Conservation (phyloP, 805 yeast species). For the Candida suzukii region DNA sequence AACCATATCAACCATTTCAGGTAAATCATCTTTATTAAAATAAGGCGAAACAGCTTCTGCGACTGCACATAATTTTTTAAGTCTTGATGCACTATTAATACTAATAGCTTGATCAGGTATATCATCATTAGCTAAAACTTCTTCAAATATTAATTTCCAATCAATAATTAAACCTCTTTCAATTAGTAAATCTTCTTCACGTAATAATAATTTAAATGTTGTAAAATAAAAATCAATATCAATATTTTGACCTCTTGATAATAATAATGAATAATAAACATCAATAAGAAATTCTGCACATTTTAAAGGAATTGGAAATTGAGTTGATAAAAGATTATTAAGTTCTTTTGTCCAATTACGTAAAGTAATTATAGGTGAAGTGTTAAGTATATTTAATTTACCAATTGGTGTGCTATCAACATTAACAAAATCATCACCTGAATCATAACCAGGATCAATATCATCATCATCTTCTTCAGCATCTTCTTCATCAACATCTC, state of each 20-base stretch:
- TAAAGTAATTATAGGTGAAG: constrained; percentile 69
- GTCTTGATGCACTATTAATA: constrained; percentile 40
- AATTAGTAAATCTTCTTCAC: constrained; percentile 34
- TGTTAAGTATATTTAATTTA: constrained; percentile 53
- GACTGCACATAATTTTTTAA: constrained; percentile 40
- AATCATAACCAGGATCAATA: constrained; percentile 28
- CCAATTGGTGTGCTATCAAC: constrained; percentile 42
- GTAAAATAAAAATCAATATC: constrained; percentile 54
- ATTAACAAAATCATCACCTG: constrained; percentile 35
- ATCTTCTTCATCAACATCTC: constrained; percentile 27
- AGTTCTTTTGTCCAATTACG: constrained; percentile 86
- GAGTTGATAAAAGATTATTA: constrained; percentile 68
- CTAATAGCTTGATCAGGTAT: constrained; percentile 44
- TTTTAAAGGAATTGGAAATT: constrained; percentile 68
- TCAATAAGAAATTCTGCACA: constrained; percentile 54
- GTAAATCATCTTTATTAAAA: constrained; percentile 41
- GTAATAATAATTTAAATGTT: constrained; percentile 52
- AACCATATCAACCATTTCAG: constrained; percentile 42
- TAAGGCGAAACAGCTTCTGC: constrained; percentile 50
- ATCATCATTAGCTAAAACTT: constrained; percentile 30
- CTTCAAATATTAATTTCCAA: constrained; percentile 40
- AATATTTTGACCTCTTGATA: constrained; percentile 66
- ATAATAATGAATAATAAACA: constrained; percentile 64
- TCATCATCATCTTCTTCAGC: constrained; percentile 33
- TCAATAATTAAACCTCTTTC: constrained; percentile 38